Evolutionary conservation across 2,329 filamentous ascomycete genomes (phyloP), one percentile per base, ranked within the genome.

Genomic region (Bimuria novae-zelandiae): DNA sequence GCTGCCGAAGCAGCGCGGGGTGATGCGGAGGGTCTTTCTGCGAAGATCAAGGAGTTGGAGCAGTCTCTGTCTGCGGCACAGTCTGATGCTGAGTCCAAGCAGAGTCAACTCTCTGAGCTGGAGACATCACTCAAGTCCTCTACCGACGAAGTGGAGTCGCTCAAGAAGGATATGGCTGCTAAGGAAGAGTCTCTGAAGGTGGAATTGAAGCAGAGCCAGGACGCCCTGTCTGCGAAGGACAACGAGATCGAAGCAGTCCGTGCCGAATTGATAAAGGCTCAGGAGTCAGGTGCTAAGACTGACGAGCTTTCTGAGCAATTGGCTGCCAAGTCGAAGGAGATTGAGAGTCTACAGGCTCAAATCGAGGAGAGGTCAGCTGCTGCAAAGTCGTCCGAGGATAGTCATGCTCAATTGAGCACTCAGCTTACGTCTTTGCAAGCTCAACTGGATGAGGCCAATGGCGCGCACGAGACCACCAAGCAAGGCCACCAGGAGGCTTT

Each of bases 1-100:
- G 49, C 54, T 11, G 45, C 59, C 22, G 52, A 52, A 30, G 36
- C 33, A 22, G 42, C 52, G 14, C 96, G 93, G 32, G 39, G 44
- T 21, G 65, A 96, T 43, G 54, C 60, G 21, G 63, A 70, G n/a
- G 64, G 54, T 27, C 55, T 66, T 7, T 51, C 54, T 10, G 54
- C 60, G 11, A 69, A 67, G 62, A 61, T 70, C 37, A 50, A 63
- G 3, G 63, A 65, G 35, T 55, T 70, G 3, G 65, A 71, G 32
- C 52, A 50, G 29, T 64, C 68, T 3, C 48, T 69, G 3, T 25
- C 44, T 16, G 21, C 32, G 14, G 50, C 45, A 12, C 25, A 47
- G 19, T 52, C 57, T 46, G 35, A 49, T 45, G 43, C 51, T 39
- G 39, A 48, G 23, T 44, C 53, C 30, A 50, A 56, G 45, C 51